These are phyloP conservation scores for Paracorniculantispora psalliotae DNA, from an alignment of 2,329 filamentous ascomycete genomes.

Conservation along the genomic window DNA sequence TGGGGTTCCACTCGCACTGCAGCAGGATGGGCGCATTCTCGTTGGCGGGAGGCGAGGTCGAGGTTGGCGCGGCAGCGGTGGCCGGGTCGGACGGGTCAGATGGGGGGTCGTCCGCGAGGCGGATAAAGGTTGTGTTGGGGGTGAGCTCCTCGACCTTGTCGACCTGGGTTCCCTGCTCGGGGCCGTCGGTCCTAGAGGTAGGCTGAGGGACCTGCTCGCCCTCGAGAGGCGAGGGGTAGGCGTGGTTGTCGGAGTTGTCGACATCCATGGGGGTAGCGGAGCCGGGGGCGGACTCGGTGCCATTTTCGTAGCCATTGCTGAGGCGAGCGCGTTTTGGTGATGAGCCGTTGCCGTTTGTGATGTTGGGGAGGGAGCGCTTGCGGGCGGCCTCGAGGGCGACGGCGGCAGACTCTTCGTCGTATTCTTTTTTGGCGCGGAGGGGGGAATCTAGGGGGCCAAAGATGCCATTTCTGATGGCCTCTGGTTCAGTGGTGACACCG, in stretches of 20 bases:
- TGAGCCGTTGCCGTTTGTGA: conserved; percentile 53
- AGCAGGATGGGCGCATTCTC: conserved; percentile 58
- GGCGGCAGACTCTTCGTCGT: conserved; percentile 32
- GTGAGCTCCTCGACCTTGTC: conserved; percentile 59
- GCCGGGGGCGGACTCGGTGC: conserved; percentile 19
- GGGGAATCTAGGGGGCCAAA: conserved; percentile 52
- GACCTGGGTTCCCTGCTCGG: conserved; percentile 59
- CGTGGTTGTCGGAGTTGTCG: conserved; percentile 53
- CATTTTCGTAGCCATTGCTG: conserved; percentile 58
- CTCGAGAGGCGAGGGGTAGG: conserved; percentile 61
- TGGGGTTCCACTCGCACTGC: conserved; percentile 65
- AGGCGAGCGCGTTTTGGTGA: conserved; percentile 55
- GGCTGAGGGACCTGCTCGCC: conserved; percentile 51
- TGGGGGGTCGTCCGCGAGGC: conserved; percentile 42
- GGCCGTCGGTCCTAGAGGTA: conserved; percentile 52
- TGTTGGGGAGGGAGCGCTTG: conserved; percentile 46
- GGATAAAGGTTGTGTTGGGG: conserved; percentile 56
- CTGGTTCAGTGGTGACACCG: conserved; percentile 42
- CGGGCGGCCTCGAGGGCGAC: conserved; percentile 40
- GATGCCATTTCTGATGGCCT: conserved; percentile 46
- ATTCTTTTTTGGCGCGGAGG: conserved; percentile 37
- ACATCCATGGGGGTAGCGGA: conserved; percentile 57
- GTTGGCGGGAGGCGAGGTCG: conserved; percentile 29
- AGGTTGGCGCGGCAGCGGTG: conserved; percentile 24
- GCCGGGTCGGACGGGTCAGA: conserved; percentile 32